Base-by-base conservation (phyloP, 805 yeast genomes). In the Myxozyma melibiosi region DNA sequence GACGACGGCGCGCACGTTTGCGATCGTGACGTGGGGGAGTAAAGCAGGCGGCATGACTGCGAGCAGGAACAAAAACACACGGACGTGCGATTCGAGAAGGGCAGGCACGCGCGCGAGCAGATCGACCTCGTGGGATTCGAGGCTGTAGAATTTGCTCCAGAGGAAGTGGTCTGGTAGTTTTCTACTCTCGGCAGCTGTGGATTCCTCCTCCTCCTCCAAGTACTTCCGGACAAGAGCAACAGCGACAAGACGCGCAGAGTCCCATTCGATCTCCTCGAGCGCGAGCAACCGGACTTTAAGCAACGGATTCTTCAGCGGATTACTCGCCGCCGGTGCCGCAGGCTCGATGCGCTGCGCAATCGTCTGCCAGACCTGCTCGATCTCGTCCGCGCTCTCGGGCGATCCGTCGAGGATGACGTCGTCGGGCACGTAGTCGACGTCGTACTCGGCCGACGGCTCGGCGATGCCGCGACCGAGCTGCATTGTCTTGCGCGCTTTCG, bases 191-290 rank as follows among this genome's bases (percentile, higher is more conserved):
- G 30, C 33, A 2, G 52, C 28, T 2, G 5, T 14, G 2, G 42
- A 14, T 20, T 40, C 9, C n/a, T 31, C 24, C 61, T 2, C 42
- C 49, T 30, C 11, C 11, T 43, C 62, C 2, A 66, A 50, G 39
- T 44, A 45, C 8, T 41, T 48, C 30, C 65, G 51, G n/a, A 67
- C 66, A 20, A 67, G 38, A 2, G 64, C 68, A 11, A 55, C 61
- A 4, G 81, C 65, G 3, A 81, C 75, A 53, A 82, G 79, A 44
- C 82, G 75, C 14, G 79, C 77, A 45, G 80, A 80, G 41, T 74
- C 73, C 61, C 82, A 81, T 55, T 82, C 85, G 38, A 77, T 79
- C 25, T 78, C 81, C 37, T 78, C 78, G n/a, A 84, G 70, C 16
- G 68, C 59, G 4, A 84, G 84, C 9, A 77, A 46, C 20, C 71